Base-by-base conservation (phyloP, 2,329 filamentous ascomycete genomes). In the Ustulina deusta region DNA sequence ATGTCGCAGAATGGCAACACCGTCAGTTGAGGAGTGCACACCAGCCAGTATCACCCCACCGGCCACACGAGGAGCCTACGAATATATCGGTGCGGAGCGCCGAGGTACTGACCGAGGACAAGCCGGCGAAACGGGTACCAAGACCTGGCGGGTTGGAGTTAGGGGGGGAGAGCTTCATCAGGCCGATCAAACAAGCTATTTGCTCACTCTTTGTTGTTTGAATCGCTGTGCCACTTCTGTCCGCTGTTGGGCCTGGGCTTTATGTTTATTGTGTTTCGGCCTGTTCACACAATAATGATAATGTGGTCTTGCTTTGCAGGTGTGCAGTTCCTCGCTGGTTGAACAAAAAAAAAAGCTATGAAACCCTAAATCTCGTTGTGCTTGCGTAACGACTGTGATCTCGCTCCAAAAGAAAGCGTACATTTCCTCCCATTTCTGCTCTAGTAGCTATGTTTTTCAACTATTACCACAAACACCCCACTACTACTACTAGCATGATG, bases 61-160 rank as follows among this genome's bases (percentile, higher is more conserved):
- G 72, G 66, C 17, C 56, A 44, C 17, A 69, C 66, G n/a, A 74
- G 65, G 17, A 73, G 54, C 40, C 58, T 1, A 69, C 59, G 55
- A 74, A 72, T 34, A 73, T 63, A 51, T 67, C 63, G 57, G 59
- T 62, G 10, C 68, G 65, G 13, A 73, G 60, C 51, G 71, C 71
- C 6, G 40, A n/a, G n/a, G n/a, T n/a, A n/a, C n/a, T n/a, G n/a
- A n/a, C n/a, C n/a, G n/a, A 20, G 6, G 62, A 62, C 1, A 69
- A 51, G 1, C 32, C 25, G 34, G 48, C 29, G 63, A 71, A 70
- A 20, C 48, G 67, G 51, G 46, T 40, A 22, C 62, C 59, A 13
- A 71, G 67, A 22, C 64, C 63, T 20, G 46, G 34, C 5, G 34
- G 6, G 22, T 2, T 20, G 11, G 40, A 25, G n/a, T 42, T 15